Base-by-base conservation (phyloP, 495 filamentous ascomycete species). In the Hypoxylon trugodes region DNA sequence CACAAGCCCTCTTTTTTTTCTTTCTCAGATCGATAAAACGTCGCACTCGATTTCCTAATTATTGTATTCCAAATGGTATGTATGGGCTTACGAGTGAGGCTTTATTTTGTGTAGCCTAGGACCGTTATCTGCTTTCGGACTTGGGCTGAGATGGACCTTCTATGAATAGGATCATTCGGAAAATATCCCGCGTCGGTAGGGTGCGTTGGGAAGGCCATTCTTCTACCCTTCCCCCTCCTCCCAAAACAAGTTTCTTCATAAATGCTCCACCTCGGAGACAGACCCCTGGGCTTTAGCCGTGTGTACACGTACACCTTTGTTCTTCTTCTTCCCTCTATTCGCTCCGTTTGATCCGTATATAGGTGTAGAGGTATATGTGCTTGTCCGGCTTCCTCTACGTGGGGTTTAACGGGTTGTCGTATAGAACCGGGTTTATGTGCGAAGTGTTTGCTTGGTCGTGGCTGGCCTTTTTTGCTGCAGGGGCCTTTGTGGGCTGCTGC, bases 141-240 rank as follows among this genome's bases (percentile, higher is more conserved):
- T 16, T 33, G 13, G 4, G 12, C n/a, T 45, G n/a, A 25, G 12
- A 13, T 26, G 21, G 41, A 40, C 33, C 25, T 43, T 52, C 48
- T 53, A 52, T 53, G 48, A 53, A 52, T 61, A 52, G 57, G 48
- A 12, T 46, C 47, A 41, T n/a, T n/a, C n/a, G 57, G 26, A 22
- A 42, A 26, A 37, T 32, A 37, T 37, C 32, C 42, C 50, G 33
- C 25, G n/a, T n/a, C n/a, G n/a, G n/a, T n/a, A n/a, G n/a, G 21
- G 16, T 30, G 25, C n/a, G 35, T 28, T 53, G 49, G 36, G 1
- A 38, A 16, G n/a, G n/a, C n/a, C n/a, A n/a, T n/a, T n/a, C n/a
- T n/a, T n/a, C n/a, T n/a, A n/a, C n/a, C n/a, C n/a, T n/a, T n/a
- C n/a, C n/a, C n/a, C n/a, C n/a, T n/a, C n/a, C n/a, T 30, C 8